phyloP scores from a whole-genome alignment of 2,329 filamentous ascomycete genomes.

The Ascosphaera apis region DNA sequence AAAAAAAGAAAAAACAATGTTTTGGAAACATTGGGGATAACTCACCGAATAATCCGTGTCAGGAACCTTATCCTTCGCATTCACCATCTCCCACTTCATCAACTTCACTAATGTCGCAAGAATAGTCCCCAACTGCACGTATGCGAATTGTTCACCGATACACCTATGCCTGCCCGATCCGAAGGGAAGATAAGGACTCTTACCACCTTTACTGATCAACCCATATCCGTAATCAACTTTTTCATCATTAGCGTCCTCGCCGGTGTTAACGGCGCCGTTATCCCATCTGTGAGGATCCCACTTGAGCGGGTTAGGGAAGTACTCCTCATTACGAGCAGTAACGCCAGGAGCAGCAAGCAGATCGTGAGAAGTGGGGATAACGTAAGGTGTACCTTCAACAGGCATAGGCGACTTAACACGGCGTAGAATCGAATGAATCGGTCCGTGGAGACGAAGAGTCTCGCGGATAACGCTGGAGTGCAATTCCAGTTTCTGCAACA shows the following conservation, averaged over 20 bases:
- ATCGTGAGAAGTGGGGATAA: constrained; percentile 57
- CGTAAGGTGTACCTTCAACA: constrained; percentile 59
- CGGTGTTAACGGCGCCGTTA: constrained; percentile 28
- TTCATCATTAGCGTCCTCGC: constrained; percentile 30
- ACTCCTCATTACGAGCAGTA: constrained; percentile 43
- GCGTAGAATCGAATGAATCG: constrained; percentile 87
- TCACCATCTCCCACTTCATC: constrained; percentile 61
- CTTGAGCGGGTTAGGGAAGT: constrained; percentile 58
- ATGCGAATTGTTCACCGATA: constrained; percentile 93
- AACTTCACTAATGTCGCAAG: constrained; percentile 49
- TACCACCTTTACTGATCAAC: constrained; percentile 71
- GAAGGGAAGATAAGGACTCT: constrained; percentile 80
- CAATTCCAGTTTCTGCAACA: constrained; percentile 54
- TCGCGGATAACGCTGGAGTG: constrained; percentile 76
- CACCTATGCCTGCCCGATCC: constrained; percentile 82
- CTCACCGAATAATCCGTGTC: constrained; percentile 33
- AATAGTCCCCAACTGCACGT: constrained; percentile 75
- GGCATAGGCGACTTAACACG: constrained; percentile 75
- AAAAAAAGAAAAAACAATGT: neutral
- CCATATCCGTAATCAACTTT: constrained; percentile 90
- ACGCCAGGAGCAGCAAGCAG: constrained; percentile 73
- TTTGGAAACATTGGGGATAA: constrained; percentile 3
- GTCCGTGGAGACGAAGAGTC: constrained; percentile 71
- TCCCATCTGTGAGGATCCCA: constrained; percentile 94
- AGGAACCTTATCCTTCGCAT: constrained; percentile 11